A percentile compares a stretch with the other conserved stretches of the same genome.
These are phyloP conservation scores for Fusarium solani-melongenae DNA, from an alignment of 2,329 filamentous ascomycete species.

Conservation along the genomic window DNA sequence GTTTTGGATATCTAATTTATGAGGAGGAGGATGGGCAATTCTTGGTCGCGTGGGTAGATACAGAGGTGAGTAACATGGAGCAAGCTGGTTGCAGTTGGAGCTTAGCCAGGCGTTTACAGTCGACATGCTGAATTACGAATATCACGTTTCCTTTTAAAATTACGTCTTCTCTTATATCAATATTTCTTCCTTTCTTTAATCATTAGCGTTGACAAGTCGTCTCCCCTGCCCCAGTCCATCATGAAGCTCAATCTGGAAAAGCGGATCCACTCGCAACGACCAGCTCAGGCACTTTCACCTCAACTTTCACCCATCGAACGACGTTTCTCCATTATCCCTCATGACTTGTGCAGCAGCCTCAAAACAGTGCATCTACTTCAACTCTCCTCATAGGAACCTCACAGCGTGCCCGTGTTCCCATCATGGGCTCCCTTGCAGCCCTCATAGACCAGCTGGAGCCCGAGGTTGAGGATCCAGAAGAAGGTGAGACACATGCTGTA, in stretches of 20 bases:
- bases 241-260: not conserved
- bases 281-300: not conserved
- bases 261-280: not conserved
- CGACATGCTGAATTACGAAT: not conserved
- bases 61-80: not conserved
- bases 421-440: conserved; percentile 29
- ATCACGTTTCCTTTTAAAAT: not conserved
- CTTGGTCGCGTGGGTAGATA: not conserved
- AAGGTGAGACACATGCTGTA: conserved; percentile 49
- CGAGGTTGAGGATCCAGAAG: conserved; percentile 61
- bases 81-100: not conserved
- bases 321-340: not conserved
- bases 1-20: not conserved
- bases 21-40: not conserved
- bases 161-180: not conserved
- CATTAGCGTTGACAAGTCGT: not conserved
- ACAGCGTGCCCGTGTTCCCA: not conserved
- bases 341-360: not conserved
- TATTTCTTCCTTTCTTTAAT: not conserved
- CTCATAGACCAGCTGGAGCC: conserved; percentile 51
- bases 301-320: not conserved
- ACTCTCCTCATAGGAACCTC: not conserved
- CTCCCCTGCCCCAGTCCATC: not conserved
- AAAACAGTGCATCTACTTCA: not conserved
- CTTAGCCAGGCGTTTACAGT: not conserved